Conservation (phyloP, 495 filamentous ascomycete genomes). For the Aspergillus wentii region DNA sequence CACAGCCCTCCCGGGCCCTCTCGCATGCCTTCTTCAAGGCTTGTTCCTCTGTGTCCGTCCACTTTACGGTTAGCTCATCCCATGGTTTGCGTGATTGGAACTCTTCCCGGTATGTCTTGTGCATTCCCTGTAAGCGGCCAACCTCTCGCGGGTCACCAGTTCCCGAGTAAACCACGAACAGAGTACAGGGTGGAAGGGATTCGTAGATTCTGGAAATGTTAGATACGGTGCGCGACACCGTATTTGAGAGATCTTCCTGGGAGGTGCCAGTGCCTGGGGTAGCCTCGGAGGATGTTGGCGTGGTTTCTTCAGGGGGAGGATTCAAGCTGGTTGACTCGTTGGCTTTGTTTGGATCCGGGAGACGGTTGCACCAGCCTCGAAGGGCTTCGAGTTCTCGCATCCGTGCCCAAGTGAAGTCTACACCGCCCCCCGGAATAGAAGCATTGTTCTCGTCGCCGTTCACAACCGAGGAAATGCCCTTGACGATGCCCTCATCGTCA, state of each 20-base stretch:
- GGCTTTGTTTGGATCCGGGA: slow-evolving; percentile 41
- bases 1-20: slow-evolving; percentile 70
- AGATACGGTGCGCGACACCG: slow-evolving; percentile 43
- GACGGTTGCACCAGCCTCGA: slow-evolving; percentile 75
- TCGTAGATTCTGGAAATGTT: slow-evolving; percentile 69
- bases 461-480: slow-evolving; percentile 61
- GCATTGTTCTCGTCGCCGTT: slow-evolving; percentile 61
- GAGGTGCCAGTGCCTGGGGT: background rate
- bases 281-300: slow-evolving; percentile 9
- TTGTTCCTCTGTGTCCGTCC: slow-evolving; percentile 87
- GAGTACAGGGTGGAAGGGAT: slow-evolving; percentile 73
- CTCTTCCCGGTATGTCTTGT: slow-evolving; percentile 69
- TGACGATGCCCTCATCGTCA: slow-evolving; percentile 69
- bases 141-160: slow-evolving; percentile 83
- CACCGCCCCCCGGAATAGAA: slow-evolving; percentile 60
- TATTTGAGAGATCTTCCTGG: slow-evolving; percentile 29
- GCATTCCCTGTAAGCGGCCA: slow-evolving; percentile 65
- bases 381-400: slow-evolving; percentile 78
- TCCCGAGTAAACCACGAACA: slow-evolving; percentile 83
- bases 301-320: slow-evolving; percentile 21
- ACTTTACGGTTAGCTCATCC: slow-evolving; percentile 82
- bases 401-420: slow-evolving; percentile 87
- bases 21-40: slow-evolving; percentile 64
- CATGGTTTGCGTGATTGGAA: slow-evolving; percentile 71
- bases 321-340: slow-evolving; percentile 44